phyloP scores from a whole-genome alignment of 1,284 basidiomycete genomes.

The Sanghuangporus weigelae region DNA sequence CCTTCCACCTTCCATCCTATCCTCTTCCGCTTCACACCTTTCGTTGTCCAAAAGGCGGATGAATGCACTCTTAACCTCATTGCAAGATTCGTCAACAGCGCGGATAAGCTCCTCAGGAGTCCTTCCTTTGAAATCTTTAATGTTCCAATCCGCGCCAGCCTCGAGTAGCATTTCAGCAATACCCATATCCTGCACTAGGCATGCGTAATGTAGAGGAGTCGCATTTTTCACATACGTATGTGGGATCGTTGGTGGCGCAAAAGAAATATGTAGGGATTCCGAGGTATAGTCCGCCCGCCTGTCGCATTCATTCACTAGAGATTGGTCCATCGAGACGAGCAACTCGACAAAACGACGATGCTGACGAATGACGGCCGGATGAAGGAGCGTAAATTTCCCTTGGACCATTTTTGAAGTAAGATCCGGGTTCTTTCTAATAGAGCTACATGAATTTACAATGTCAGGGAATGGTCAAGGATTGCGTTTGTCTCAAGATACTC shows the following conservation, averaged over 20 bases:
- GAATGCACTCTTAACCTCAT: background rate
- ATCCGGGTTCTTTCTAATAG: background rate
- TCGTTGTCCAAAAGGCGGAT: background rate
- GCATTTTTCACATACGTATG: conserved; percentile 2
- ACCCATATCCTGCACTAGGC: conserved; percentile 2
- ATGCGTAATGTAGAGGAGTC: conserved; percentile 13
- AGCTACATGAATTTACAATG: background rate
- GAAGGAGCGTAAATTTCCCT: conserved; percentile 1
- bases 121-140: conserved; percentile 1
- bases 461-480: background rate
- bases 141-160: conserved; percentile 11
- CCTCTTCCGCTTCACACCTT: conserved; percentile 5
- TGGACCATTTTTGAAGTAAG: background rate
- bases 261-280: background rate
- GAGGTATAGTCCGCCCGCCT: background rate
- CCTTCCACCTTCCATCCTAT: background rate
- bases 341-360: background rate
- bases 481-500: background rate
- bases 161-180: background rate
- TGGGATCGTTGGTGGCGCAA: background rate
- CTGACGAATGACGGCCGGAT: conserved; percentile 7
- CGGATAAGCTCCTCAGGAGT: conserved; percentile 4
- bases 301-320: background rate
- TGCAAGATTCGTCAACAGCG: background rate
- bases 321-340: background rate